phyloP scores from a whole-genome alignment of 257 asterid species.

The Jacaranda copaia region DNA sequence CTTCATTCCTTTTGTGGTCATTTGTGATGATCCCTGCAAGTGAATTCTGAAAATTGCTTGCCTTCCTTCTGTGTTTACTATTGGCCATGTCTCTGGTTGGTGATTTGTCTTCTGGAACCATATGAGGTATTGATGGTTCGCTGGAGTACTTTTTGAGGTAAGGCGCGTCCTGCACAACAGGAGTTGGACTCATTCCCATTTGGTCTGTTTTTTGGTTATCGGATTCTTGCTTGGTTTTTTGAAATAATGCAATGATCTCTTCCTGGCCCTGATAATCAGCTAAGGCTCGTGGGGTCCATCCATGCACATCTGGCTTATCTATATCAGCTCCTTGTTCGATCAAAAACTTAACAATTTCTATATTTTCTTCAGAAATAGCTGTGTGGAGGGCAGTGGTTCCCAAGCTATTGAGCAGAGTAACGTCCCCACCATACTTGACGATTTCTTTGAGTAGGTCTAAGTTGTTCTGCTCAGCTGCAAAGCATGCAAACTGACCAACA shows the following conservation, averaged over 20 bases:
- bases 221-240: slow-evolving; percentile 42
- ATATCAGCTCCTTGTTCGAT: slow-evolving; percentile 66
- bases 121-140: slow-evolving; percentile 52
- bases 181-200: slow-evolving; percentile 21
- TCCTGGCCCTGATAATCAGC: slow-evolving; percentile 73
- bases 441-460: slow-evolving; percentile 65
- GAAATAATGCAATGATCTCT: slow-evolving; percentile 60
- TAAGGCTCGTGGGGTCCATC: slow-evolving; percentile 74
- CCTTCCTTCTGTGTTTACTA: slow-evolving; percentile 35
- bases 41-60: slow-evolving; percentile 55
- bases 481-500: slow-evolving; percentile 70
- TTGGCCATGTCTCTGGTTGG: slow-evolving; percentile 16
- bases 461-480: slow-evolving; percentile 66
- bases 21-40: slow-evolving; percentile 77
- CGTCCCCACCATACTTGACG: slow-evolving; percentile 62
- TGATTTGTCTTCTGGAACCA: slow-evolving; percentile 21
- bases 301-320: slow-evolving; percentile 64
- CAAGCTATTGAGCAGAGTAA: slow-evolving; percentile 50
- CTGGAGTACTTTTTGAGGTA: slow-evolving; percentile 66
- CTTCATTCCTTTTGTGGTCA: slow-evolving; percentile 47
- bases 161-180: slow-evolving; percentile 40
- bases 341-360: slow-evolving; percentile 65
- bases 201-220: slow-evolving; percentile 5
- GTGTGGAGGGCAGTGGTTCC: slow-evolving; percentile 78
- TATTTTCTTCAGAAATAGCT: slow-evolving; percentile 69